phyloP scores from a whole-genome alignment of 805 yeast species.

The Naumovozyma dairenensis region DNA sequence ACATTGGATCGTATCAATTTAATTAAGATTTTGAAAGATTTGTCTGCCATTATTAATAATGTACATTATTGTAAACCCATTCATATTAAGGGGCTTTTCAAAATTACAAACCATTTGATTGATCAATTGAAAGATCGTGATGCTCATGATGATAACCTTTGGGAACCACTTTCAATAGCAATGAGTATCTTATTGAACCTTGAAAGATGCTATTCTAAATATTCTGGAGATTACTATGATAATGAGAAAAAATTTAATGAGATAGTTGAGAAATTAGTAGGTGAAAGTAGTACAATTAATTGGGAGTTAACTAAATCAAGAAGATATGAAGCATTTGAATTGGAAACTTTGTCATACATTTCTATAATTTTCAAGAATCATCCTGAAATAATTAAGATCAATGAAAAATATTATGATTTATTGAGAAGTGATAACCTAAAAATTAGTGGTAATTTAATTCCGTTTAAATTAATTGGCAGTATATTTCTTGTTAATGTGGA shows the following conservation, averaged over 20 bases:
- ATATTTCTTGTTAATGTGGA: slow-evolving; percentile 29
- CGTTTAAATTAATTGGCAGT: slow-evolving; percentile 40
- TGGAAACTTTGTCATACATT: too few relatives aligned
- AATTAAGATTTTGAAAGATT: slow-evolving; percentile 28
- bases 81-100: slow-evolving; percentile 23
- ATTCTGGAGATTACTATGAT: too few relatives aligned
- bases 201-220: too few relatives aligned
- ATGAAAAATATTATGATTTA: background rate
- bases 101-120: slow-evolving; percentile 15
- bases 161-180: slow-evolving; percentile 25
- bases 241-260: too few relatives aligned
- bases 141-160: slow-evolving; percentile 6
- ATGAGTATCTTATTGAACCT: too few relatives aligned
- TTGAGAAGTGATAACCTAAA: background rate
- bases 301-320: too few relatives aligned
- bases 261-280: too few relatives aligned
- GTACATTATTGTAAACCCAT: slow-evolving; percentile 16
- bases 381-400: background rate
- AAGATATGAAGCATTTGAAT: too few relatives aligned
- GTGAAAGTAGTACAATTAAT: too few relatives aligned
- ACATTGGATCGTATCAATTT: slow-evolving; percentile 22
- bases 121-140: slow-evolving; percentile 1
- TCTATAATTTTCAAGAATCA: too few relatives aligned
- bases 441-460: slow-evolving; percentile 29
- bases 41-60: slow-evolving; percentile 26